Conservation (phyloP, 2,329 filamentous ascomycete genomes). For the Mariannaea sp. region DNA sequence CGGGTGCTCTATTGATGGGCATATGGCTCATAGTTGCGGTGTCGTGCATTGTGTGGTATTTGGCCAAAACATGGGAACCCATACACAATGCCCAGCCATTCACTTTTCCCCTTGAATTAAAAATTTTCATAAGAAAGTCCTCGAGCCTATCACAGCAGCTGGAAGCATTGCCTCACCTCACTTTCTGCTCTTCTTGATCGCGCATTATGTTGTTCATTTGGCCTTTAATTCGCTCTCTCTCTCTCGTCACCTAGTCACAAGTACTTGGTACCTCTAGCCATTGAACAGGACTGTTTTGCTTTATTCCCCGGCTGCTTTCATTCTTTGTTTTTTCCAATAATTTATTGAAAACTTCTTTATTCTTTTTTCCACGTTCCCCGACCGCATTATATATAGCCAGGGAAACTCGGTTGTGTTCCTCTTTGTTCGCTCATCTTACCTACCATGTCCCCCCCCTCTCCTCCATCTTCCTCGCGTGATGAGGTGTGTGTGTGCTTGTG, state of each 20-base stretch:
- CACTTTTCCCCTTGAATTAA: slow-evolving; percentile 12
- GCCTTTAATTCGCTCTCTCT: too few relatives aligned
- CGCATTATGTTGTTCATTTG: too few relatives aligned
- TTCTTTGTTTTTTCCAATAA: not conserved
- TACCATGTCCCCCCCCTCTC: not conserved
- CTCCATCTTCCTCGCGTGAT: not conserved
- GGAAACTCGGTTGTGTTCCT: not conserved
- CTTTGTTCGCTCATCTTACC: not conserved
- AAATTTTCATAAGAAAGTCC: too few relatives aligned
- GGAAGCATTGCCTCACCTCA: slow-evolving; percentile 1
- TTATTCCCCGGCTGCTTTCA: too few relatives aligned
- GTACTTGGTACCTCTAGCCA: too few relatives aligned
- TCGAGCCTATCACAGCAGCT: slow-evolving; percentile 8
- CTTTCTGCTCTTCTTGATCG: not conserved
- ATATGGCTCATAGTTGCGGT: not conserved
- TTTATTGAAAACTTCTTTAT: not conserved
- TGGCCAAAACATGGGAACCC: not conserved
- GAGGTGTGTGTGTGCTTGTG: not conserved
- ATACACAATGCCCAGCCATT: slow-evolving; percentile 9
- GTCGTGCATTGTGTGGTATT: slow-evolving; percentile 5
- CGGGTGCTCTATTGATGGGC: too few relatives aligned
- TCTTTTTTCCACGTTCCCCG: not conserved
- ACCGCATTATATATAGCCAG: too few relatives aligned
- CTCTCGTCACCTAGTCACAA: too few relatives aligned
- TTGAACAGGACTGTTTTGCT: too few relatives aligned